Evolutionary conservation across 768 basidiomycete species (phyloP), one percentile per base, ranked within the genome.

Genomic region (Termitomyces sp.): DNA sequence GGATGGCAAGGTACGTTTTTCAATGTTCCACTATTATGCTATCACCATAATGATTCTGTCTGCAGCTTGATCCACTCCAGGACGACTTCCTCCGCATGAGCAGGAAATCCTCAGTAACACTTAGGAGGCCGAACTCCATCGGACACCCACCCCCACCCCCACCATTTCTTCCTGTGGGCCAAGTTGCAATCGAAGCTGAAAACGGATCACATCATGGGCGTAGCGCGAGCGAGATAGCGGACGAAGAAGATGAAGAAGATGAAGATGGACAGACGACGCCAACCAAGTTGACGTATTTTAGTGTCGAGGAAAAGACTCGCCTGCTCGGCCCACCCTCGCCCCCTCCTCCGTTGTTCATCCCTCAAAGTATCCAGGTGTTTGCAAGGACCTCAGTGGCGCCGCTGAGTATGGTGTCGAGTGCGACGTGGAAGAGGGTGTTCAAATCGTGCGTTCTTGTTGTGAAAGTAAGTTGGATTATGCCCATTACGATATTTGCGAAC

Each of bases 1-100:
- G 35, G 84, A 88, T 38, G 85, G 92, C 52, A 83, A 79, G 75
- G 91, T 92, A 61, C n/a, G 83, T 77, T 28, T n/a, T 20, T 53
- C n/a, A 1, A 9, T 30, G 14, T 26, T 6, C 20, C 26, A 24
- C 6, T 42, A 24, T n/a, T 20, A 40, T 20, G 44, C 20, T 46
- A n/a, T 30, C 30, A n/a, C 20, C 10, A 0, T 32, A 18, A 22
- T 46, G 16, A 32, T 8, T 22, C 9, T 2, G 1, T 40, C 36
- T 35, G 24, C 24, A 64, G 66, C 57, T 66, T 16, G 62, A 67
- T 45, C 65, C 65, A 2, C 45, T 67, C 8, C 45, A 57, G 47
- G 63, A 62, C 47, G 60, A 60, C 38, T 57, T 59, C 14, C 38
- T 53, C n/a, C 48, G 32, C 20, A 22, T 42, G 14, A 55, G 20